Conservation (phyloP, 2,329 filamentous ascomycete genomes). For the Aspergillus sp. region DNA sequence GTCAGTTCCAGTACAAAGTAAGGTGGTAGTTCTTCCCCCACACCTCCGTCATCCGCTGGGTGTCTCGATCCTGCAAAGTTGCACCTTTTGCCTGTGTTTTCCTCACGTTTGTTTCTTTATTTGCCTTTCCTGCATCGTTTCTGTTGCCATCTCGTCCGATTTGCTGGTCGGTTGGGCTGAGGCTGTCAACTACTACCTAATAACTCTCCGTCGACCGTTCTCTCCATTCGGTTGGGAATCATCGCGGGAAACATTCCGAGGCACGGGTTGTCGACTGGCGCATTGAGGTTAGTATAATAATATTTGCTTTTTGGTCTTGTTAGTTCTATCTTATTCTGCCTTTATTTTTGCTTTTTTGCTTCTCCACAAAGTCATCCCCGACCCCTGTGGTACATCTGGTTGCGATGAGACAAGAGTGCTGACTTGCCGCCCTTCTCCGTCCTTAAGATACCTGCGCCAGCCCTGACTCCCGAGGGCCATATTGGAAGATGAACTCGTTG, state of each 20-base stretch:
- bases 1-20: too few species aligned
- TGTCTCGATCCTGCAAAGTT: too few species aligned
- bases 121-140: too few species aligned
- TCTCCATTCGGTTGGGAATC: constrained; percentile 7
- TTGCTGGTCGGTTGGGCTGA: too few species aligned
- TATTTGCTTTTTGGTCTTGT: background rate
- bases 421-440: constrained; percentile 7
- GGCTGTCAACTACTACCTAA: background rate
- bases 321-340: background rate
- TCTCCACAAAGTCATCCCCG: constrained; percentile 30
- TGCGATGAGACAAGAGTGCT: constrained; percentile 8
- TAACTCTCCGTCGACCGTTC: background rate
- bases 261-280: constrained; percentile 33
- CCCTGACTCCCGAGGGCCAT: constrained; percentile 43
- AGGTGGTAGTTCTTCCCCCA: too few species aligned
- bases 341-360: constrained; percentile 6
- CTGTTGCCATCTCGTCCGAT: too few species aligned
- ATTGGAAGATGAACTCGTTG: constrained; percentile 85
- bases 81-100: too few species aligned
- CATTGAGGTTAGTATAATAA: constrained; percentile 33
- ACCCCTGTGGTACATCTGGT: constrained; percentile 9
- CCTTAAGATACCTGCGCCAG: constrained; percentile 30
- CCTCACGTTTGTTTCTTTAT: too few species aligned
- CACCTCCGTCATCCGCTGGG: too few species aligned
- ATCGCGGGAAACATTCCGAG: constrained; percentile 18